A percentile compares a stretch with the other conserved stretches of the same genome.
These are phyloP conservation scores for Ramichloridium luteum DNA, from an alignment of 2,329 filamentous ascomycete genomes.

Conservation along the genomic window DNA sequence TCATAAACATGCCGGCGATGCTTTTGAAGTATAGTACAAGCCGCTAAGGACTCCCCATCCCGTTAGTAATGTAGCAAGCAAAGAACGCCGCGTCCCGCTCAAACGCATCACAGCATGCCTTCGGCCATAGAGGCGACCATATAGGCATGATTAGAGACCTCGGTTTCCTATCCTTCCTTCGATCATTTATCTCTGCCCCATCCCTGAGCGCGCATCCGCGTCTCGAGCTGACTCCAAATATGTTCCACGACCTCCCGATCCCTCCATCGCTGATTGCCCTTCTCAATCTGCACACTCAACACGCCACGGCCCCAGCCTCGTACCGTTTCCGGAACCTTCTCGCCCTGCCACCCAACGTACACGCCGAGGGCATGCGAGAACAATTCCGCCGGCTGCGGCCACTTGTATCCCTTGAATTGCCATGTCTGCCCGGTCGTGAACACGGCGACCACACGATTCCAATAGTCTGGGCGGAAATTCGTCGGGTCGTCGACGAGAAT, in stretches of 20 bases:
- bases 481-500: constrained; percentile 88
- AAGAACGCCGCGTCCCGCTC: constrained; percentile 13
- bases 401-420: constrained; percentile 99
- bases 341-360: constrained; percentile 83
- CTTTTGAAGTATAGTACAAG: no score
- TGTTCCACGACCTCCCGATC: constrained; percentile 87
- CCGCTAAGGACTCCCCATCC: no score
- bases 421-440: constrained; percentile 96
- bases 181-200: constrained; percentile 53
- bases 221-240: constrained; percentile 83
- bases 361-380: constrained; percentile 81
- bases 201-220: constrained; percentile 71
- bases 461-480: constrained; percentile 96
- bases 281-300: constrained; percentile 66
- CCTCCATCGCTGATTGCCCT: constrained; percentile 55
- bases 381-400: constrained; percentile 75
- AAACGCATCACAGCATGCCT: constrained; percentile 14
- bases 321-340: constrained; percentile 64
- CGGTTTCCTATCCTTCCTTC: neutral
- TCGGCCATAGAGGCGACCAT: no score
- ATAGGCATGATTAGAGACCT: no score
- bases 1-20: no score
- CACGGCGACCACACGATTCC: constrained; percentile 86
- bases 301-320: constrained; percentile 79
- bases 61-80: no score